Base-by-base conservation (phyloP, 2,329 filamentous ascomycete species). In the Lasiodiplodia sp. region DNA sequence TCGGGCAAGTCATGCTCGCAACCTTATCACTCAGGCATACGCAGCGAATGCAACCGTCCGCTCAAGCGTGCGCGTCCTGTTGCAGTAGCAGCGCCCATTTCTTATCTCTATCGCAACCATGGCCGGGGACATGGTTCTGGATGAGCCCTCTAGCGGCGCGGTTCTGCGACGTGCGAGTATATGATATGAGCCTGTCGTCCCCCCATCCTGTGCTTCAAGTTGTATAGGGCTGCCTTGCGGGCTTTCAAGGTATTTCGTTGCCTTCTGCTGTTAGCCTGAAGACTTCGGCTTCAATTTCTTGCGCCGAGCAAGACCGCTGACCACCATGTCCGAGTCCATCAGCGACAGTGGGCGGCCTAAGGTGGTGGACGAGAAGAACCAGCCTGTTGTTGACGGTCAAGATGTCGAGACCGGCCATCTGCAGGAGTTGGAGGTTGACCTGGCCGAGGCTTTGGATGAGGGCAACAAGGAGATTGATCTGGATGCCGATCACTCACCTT, bases 401-500 rank as follows among this genome's bases (percentile, higher is more conserved):
- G 66, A 68, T 63, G 47, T 62, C 23, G 66, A 68, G 47, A 21
- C 53, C 3, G 66, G 66, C 3, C 57, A 63, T 49, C 23, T 68
- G 25, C 66, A 68, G 28, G 66, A 68, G 57, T 18, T 68, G 40
- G 66, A 68, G 38, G 66, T 68, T 14, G 66, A 63, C 7, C 21
- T 68, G 3, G 56, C 56, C 6, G 66, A 63, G 57, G 66, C 57
- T 21, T 21, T 68, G 66, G 37, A 37, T 11, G 66, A 63, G 23
- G 65, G 56, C 3, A 56, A 47, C 12, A 63, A 63, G 51, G 47
- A 62, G 21, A 31, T 51, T 31, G 66, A 68, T 18, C 34, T 68
- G 40, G 66, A 68, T 28, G 47, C 66, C n/a, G 56, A 68, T 37
- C 66, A 68, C 37, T 68, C 66, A 37, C 66, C 66, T 14, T 68